A percentile compares a stretch with the other conserved stretches of the same genome.
phyloP scores from a whole-genome alignment of 495 filamentous ascomycete genomes.

The Aspergillus cristatus region DNA sequence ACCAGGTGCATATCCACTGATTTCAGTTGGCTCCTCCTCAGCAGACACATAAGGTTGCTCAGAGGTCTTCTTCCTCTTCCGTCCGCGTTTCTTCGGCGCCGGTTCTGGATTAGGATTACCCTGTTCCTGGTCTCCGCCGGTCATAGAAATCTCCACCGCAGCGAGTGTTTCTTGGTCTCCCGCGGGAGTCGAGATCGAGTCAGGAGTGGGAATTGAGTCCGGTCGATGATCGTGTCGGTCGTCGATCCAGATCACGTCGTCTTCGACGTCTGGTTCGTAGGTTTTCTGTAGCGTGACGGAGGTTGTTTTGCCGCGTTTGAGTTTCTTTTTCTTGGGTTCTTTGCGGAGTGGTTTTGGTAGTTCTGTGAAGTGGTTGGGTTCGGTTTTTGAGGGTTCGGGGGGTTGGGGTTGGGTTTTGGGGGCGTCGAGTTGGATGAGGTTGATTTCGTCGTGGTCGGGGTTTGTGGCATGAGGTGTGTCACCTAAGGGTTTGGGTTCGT shows the following conservation, averaged over 20 bases:
- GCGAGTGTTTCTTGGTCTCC: neutral
- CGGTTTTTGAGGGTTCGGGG: neutral
- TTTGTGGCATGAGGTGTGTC: neutral
- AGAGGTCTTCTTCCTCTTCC: slow-evolving; percentile 32
- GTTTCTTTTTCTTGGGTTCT: slow-evolving; percentile 28
- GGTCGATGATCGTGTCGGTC: slow-evolving; percentile 11
- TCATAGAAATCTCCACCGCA: too few relatives aligned
- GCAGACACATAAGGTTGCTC: slow-evolving; percentile 10
- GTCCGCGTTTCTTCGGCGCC: slow-evolving; percentile 35
- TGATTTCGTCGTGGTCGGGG: neutral
- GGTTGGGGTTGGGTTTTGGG: neutral
- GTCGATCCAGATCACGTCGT: slow-evolving; percentile 32
- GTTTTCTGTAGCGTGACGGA: slow-evolving; percentile 20
- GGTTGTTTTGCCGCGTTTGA: slow-evolving; percentile 32
- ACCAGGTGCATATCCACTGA: neutral
- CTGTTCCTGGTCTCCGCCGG: too few relatives aligned
- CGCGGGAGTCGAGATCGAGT: neutral
- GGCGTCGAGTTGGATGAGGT: neutral
- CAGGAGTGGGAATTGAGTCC: neutral
- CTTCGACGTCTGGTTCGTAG: slow-evolving; percentile 19
- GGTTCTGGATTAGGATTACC: slow-evolving; percentile 3
- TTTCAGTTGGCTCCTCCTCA: neutral
- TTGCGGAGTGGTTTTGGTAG: slow-evolving; percentile 7
- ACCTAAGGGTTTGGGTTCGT: neutral
- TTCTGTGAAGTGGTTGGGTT: slow-evolving; percentile 2